A percentile compares a stretch with the other conserved stretches of the same genome.
Conservation (phyloP, 495 filamentous ascomycete species). For the Neurospora sp. region DNA sequence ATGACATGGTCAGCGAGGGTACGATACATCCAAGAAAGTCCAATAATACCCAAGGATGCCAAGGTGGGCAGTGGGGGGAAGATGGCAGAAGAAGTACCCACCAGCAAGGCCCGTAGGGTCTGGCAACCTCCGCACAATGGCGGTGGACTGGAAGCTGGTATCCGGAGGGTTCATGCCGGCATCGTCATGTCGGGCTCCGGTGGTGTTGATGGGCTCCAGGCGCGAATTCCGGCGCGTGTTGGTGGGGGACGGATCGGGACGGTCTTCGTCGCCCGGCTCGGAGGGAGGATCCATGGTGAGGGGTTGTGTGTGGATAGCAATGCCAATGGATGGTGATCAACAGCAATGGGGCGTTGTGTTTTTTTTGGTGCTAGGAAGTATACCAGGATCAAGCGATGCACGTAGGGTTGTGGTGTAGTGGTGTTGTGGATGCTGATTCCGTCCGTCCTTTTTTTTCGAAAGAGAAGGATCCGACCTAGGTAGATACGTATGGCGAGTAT, state of each 20-base stretch:
- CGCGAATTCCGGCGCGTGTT: slow-evolving; percentile 29
- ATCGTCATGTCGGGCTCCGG: slow-evolving; percentile 1
- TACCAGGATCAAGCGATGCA: background rate
- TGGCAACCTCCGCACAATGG: slow-evolving; percentile 37
- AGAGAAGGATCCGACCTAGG: background rate
- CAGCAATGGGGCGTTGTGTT: background rate
- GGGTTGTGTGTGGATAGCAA: background rate
- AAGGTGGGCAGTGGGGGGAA: background rate
- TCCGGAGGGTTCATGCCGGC: slow-evolving; percentile 12
- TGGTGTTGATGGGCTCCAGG: slow-evolving; percentile 10
- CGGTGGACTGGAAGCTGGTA: slow-evolving; percentile 35
- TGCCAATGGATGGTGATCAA: background rate
- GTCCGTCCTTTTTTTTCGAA: background rate
- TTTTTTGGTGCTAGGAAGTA: slow-evolving; percentile 3
- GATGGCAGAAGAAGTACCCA: slow-evolving; percentile 15
- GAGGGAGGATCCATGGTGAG: slow-evolving; percentile 29
- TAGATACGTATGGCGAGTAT: background rate
- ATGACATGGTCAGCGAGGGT: background rate
- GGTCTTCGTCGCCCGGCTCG: slow-evolving; percentile 18
- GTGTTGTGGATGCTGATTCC: background rate
- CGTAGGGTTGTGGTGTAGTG: background rate
- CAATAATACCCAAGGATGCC: background rate
- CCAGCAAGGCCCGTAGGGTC: slow-evolving; percentile 25
- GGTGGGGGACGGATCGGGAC: slow-evolving; percentile 28
- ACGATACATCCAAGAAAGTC: background rate